Conservation (phyloP, 352 stramenopile genomes). For the Saprolegnia parasitica region DNA sequence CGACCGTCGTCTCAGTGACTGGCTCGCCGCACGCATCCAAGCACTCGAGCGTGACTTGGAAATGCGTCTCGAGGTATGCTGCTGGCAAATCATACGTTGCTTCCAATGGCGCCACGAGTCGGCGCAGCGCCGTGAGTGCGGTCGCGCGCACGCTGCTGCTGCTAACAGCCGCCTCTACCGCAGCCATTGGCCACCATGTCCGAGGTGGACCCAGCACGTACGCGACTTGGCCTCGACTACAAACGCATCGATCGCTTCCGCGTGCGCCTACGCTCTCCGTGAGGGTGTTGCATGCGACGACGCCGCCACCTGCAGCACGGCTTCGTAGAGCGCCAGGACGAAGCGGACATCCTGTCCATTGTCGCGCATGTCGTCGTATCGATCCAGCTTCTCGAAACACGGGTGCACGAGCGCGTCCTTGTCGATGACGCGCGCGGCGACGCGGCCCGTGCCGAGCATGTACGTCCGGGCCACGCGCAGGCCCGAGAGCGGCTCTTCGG, state of each 20-base stretch:
- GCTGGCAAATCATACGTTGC: slow-evolving; percentile 29
- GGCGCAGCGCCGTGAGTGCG: background rate
- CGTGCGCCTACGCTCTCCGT: slow-evolving; percentile 37
- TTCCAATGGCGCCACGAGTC: slow-evolving; percentile 9
- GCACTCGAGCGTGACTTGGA: slow-evolving; percentile 38
- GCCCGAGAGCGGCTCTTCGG: slow-evolving; percentile 66
- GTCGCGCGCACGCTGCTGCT: background rate
- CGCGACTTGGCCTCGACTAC: slow-evolving; percentile 20
- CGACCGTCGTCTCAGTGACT: background rate
- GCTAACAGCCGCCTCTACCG: too few relatives aligned
- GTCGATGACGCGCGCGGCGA: slow-evolving; percentile 47
- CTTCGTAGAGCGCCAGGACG: slow-evolving; percentile 39
- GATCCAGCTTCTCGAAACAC: slow-evolving; percentile 22
- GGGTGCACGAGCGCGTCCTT: slow-evolving; percentile 55
- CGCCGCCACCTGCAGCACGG: background rate
- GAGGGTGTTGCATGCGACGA: slow-evolving; percentile 22
- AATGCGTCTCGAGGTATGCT: slow-evolving; percentile 39
- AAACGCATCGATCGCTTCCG: slow-evolving; percentile 28
- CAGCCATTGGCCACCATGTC: too few relatives aligned
- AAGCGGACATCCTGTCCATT: slow-evolving; percentile 32
- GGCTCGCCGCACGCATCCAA: slow-evolving; percentile 43
- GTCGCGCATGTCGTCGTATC: slow-evolving; percentile 27
- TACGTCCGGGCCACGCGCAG: slow-evolving; percentile 60
- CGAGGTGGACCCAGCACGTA: background rate
- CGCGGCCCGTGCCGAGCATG: slow-evolving; percentile 56